These are phyloP conservation scores for Tolypocladium sp. DNA, from an alignment of 2,329 filamentous ascomycete species.

Conservation along the genomic window DNA sequence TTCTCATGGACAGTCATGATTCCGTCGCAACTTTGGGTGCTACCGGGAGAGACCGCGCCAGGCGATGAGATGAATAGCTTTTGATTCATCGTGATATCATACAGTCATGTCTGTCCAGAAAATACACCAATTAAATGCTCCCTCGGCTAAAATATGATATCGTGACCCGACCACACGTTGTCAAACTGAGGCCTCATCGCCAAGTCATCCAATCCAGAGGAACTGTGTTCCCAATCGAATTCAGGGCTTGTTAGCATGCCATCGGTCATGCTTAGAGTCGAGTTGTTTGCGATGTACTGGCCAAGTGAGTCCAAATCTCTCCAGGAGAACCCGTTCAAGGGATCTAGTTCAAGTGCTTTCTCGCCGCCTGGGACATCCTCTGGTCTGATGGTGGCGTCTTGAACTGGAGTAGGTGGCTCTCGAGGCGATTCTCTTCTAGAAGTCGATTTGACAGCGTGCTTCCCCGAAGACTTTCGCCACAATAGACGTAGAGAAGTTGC, in stretches of 20 bases:
- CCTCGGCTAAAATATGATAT: constrained; percentile 10
- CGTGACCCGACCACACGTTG: constrained; percentile 10
- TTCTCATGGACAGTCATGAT: no score
- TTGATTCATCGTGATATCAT: neutral
- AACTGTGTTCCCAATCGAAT: constrained; percentile 15
- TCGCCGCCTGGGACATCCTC: constrained; percentile 11
- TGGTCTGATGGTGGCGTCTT: constrained; percentile 15
- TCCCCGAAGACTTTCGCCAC: constrained; percentile 37
- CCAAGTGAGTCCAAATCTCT: constrained; percentile 50
- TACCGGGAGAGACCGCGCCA: no score
- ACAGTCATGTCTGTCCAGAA: neutral
- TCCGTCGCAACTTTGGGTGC: no score
- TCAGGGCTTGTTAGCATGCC: constrained; percentile 15
- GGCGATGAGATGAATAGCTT: neutral
- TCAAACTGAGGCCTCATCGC: constrained; percentile 10
- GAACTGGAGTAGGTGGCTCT: constrained; percentile 14
- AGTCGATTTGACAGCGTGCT: neutral
- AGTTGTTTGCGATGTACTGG: constrained; percentile 33
- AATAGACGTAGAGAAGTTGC: constrained; percentile 50
- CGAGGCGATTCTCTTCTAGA: constrained; percentile 2
- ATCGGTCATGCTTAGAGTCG: constrained; percentile 11
- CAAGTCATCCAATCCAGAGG: constrained; percentile 9
- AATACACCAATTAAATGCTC: neutral
- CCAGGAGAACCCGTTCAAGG: constrained; percentile 51
- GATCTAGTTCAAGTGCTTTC: constrained; percentile 27